Conservation (phyloP, 2,329 filamentous ascomycete species). For the Penicillium hesseltinei region DNA sequence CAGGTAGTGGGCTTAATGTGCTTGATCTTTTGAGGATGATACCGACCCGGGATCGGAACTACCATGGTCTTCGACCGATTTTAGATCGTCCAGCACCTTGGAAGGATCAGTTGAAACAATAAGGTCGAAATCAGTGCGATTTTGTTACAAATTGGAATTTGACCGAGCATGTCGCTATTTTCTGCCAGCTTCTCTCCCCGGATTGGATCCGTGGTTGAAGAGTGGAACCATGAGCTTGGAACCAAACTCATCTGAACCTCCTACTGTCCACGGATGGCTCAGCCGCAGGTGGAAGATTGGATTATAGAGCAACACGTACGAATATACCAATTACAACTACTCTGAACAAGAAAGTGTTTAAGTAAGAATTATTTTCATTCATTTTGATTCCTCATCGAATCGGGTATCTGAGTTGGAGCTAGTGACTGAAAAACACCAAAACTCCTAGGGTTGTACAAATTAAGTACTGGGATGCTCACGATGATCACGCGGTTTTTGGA, state of each 20-base stretch:
- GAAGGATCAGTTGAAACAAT: neutral
- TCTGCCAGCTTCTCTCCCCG: neutral
- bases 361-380: neutral
- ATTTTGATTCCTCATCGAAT: slow-evolving; percentile 11
- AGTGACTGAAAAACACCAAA: slow-evolving; percentile 1
- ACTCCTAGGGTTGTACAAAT: neutral
- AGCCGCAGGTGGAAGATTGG: neutral
- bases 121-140: neutral
- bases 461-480: slow-evolving; percentile 5
- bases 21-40: slow-evolving; percentile 9
- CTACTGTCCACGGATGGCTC: neutral
- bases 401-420: slow-evolving; percentile 10
- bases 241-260: neutral
- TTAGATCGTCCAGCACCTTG: slow-evolving; percentile 5
- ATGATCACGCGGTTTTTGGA: neutral
- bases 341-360: neutral
- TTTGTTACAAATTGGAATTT: neutral
- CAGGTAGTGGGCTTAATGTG: slow-evolving; percentile 9
- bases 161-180: neutral
- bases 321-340: neutral
- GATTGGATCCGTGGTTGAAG: neutral
- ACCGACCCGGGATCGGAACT: neutral
- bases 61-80: slow-evolving; percentile 9
- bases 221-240: neutral
- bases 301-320: neutral